Evolutionary conservation across 2,329 filamentous ascomycete genomes (phyloP), one percentile per base, ranked within the genome.

Genomic region (Pseudocercospora vitis): DNA sequence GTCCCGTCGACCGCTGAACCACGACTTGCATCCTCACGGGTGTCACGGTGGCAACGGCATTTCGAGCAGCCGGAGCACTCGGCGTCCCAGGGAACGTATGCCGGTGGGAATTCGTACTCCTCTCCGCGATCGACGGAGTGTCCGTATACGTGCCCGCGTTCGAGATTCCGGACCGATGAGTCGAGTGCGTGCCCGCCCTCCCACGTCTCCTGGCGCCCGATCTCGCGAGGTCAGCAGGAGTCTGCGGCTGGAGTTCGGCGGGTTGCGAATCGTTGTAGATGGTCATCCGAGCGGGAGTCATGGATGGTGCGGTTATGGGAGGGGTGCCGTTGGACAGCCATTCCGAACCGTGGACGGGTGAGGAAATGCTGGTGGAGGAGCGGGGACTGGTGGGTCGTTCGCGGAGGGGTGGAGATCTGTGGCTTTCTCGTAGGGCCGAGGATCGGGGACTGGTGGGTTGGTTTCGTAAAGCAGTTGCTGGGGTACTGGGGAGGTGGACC

Each of bases 221-320:
- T 19, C 48, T 53, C 12, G 35, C 40, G 7, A 70, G 26, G 48
- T 71, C 68, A n/a, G 68, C 67, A 11, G 69, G 68, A 1, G 68
- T 71, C 35, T 68, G 68, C 4, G 69, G 69, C 48, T 71, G 69
- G 3, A 55, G 54, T 4, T 47, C 33, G 7, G 64, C 49, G 3
- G 68, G 60, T 9, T 56, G 35, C 8, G 53, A 46, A 39, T 71
- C 68, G 45, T 70, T 61, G 59, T 71, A 71, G 24, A 71, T 58
- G 9, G 48, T 55, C 8, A 70, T 16, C 11, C 52, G 53, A 7
- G 60, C 61, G 3, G 60, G n/a, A n/a, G n/a, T n/a, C n/a, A n/a
- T 64, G 35, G 19, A 56, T 44, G 16, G 40, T 40, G 40, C 53
- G 48, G 48, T 12, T 19, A 26, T 45, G 18, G 42, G 42, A 9